Base-by-base conservation (phyloP, 2,329 filamentous ascomycete species). In the Beauveria scarabaeidicola region DNA sequence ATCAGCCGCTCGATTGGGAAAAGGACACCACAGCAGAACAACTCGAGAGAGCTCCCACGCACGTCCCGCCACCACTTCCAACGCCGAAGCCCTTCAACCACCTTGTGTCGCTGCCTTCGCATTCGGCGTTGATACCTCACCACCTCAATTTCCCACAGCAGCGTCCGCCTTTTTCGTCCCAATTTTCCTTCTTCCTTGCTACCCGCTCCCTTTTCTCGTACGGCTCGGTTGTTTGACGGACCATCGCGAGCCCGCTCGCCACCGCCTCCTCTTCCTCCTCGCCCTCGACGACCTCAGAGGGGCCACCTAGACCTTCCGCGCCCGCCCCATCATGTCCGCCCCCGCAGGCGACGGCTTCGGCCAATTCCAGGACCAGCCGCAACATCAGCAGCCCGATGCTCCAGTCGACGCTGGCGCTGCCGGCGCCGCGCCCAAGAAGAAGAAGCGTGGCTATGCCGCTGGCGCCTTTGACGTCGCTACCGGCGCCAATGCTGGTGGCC, bases 361-460 rank as follows among this genome's bases (percentile, higher is more conserved):
- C 73, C 78, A 81, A 65, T 76, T 75, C 63, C 76, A 77, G 36
- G 67, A 54, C 57, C 71, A 73, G 62, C 74, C 74, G 62, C 74
- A 76, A 62, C 71, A 69, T 62, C 73, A 78, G 63, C 69, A 74
- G 53, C 73, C 74, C 60, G 73, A 75, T 51, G 66, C 65, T n/a
- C 65, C 60, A 43, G 65, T 63, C 36, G 66, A 69, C 29, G 63
- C 66, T 44, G 61, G 53, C 21, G 69, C 64, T 19, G 69, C 64
- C 32, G 78, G 79, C 47, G 77, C 78, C 51, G 80, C 77, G 36
- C 58, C 58, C 63, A 86, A 83, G 73, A 91, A 91, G 79, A 97
- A 96, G 84, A 96, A 96, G 83, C 84, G 91, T 79, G 88, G 89
- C 60, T 97, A 97, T 78, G 94, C 94, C 58, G 90, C 90, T 60